Base-by-base conservation (phyloP, 306 rosid genomes). In the Trifolium fragiferum region DNA sequence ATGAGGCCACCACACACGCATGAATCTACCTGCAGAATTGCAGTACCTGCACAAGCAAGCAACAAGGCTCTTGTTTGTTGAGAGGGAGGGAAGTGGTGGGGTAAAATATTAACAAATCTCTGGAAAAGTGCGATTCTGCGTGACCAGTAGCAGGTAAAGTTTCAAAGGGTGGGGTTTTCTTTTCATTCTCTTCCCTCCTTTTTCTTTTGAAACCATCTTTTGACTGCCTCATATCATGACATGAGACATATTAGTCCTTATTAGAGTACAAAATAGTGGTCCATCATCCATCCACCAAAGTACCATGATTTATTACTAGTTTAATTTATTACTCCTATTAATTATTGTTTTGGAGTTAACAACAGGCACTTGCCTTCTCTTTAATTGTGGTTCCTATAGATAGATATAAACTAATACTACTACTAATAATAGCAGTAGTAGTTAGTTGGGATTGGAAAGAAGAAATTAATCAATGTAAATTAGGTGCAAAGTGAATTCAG, bases 271-370 rank as follows among this genome's bases (percentile, higher is more conserved):
- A 40, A 49, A 5, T n/a, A 19, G 79, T 78, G 83, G 79, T 66
- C 83, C 81, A 77, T 59, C 72, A 71, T 68, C 85, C 87, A 85
- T 55, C 79, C 68, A 80, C 72, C 60, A 77, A 73, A 69, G 80
- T 73, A 65, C 62, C 37, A 11, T 14, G 44, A 65, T 76, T 76
- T 54, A 76, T 64, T 81, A 49, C 15, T 43, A 23, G 63, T 57
- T 57, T 43, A 23, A 37, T 57, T 57, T 23, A 32, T 70, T 51
- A 53, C 38, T 57, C 8, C 49, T 61, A 59, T 16, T 50, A 41
- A 59, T 12, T 50, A 41, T 38, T 50, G 37, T 75, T 75, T 68
- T 64, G 38, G 57, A 57, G 14, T 66, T 13, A 65, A 57, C 14
- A 23, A 65, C 14, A 13, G 54, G 10, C 57, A 13, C 19, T 57